phyloP scores from a whole-genome alignment of 345 rosid genomes.

The Eucalyptus rudis region DNA sequence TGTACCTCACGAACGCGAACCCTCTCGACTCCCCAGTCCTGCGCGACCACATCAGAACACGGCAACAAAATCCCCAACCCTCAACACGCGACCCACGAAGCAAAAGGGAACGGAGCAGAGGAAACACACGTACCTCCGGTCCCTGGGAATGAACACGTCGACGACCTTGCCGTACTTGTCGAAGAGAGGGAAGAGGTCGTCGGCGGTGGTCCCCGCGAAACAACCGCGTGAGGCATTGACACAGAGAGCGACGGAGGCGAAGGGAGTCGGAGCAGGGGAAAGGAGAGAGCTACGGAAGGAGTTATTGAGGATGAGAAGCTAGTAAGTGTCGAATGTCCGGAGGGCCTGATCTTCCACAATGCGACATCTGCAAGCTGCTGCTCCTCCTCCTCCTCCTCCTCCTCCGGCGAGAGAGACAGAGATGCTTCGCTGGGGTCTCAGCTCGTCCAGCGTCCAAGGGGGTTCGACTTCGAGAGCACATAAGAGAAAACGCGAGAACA shows the following conservation, averaged over 20 bases:
- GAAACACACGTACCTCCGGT: slow-evolving; percentile 22
- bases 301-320: slow-evolving; percentile 49
- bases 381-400: not conserved
- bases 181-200: slow-evolving; percentile 54
- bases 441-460: not conserved
- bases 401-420: not conserved
- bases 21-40: slow-evolving; percentile 57
- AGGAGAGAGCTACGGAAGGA: slow-evolving; percentile 23
- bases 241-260: not conserved
- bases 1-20: slow-evolving; percentile 53
- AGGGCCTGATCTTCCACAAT: slow-evolving; percentile 37
- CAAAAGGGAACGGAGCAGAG: not conserved
- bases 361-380: slow-evolving; percentile 8
- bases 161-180: slow-evolving; percentile 61
- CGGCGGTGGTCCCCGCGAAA: slow-evolving; percentile 40
- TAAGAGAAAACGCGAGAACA: not conserved
- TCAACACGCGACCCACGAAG: too few species aligned
- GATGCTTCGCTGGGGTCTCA: not conserved
- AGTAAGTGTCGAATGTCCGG: slow-evolving; percentile 51
- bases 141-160: slow-evolving; percentile 48
- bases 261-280: not conserved
- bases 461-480: not conserved
- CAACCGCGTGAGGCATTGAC: not conserved
- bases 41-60: not conserved
- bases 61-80: not conserved